These are phyloP conservation scores for Sphagnurus paluster DNA, from an alignment of 1,284 basidiomycete genomes.

Conservation along the genomic window DNA sequence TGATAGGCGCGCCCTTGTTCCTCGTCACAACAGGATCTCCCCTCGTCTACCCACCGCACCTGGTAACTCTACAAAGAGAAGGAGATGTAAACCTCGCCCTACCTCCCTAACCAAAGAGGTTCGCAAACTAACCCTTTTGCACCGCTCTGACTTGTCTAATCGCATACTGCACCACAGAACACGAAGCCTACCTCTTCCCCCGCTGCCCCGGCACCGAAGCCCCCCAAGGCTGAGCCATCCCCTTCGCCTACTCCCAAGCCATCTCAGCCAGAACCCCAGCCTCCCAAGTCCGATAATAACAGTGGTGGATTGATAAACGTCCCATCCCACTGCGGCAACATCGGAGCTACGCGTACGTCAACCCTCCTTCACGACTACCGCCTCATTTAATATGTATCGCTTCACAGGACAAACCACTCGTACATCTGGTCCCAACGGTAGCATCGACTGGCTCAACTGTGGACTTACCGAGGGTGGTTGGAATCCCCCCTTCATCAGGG, in stretches of 20 bases:
- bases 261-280: background rate
- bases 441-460: slow-evolving; percentile 79
- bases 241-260: background rate
- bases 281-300: slow-evolving; percentile 10
- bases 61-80: slow-evolving; percentile 24
- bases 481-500: slow-evolving; percentile 57
- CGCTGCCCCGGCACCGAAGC: slow-evolving; percentile 4
- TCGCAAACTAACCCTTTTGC: background rate
- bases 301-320: slow-evolving; percentile 29
- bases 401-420: slow-evolving; percentile 47
- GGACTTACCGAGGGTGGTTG: slow-evolving; percentile 63
- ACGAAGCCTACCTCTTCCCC: background rate
- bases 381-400: too few relatives aligned
- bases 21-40: slow-evolving; percentile 35
- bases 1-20: slow-evolving; percentile 24
- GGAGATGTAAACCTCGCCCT: slow-evolving; percentile 29
- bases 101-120: slow-evolving; percentile 5
- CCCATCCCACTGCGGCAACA: slow-evolving; percentile 38
- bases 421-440: slow-evolving; percentile 70
- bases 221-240: slow-evolving; percentile 6
- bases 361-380: slow-evolving; percentile 3
- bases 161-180: slow-evolving; percentile 1
- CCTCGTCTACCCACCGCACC: slow-evolving; percentile 29
- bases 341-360: slow-evolving; percentile 47
- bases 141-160: background rate